Evolutionary conservation across 257 asterid species (phyloP).

Genomic region (Solanum clarkiae): DNA sequence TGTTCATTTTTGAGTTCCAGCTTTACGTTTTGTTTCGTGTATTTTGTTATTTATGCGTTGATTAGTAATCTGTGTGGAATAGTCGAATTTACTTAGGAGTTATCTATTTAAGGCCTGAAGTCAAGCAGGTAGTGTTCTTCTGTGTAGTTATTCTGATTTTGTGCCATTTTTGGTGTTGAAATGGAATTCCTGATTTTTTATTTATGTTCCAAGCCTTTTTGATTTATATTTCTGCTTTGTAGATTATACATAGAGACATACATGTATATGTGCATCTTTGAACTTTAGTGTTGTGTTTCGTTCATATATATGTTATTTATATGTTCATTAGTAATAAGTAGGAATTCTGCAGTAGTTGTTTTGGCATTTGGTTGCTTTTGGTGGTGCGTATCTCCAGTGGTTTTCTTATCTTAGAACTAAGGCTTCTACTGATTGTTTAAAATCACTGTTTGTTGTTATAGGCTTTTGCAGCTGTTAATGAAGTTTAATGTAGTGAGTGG

Average conservation of each 20-base stretch:
- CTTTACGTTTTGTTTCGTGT: not conserved
- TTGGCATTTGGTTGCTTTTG: not conserved
- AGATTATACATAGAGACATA: not conserved
- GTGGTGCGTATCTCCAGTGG: not conserved
- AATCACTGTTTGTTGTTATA: not conserved
- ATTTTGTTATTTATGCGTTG: not conserved
- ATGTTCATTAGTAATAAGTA: not conserved
- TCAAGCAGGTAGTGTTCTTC: slow-evolving; percentile 44
- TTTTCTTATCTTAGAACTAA: not conserved
- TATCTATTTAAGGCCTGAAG: slow-evolving; percentile 25
- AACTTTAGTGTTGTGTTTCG: not conserved
- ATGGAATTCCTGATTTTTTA: not conserved
- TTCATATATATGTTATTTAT: not conserved
- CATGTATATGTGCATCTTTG: not conserved
- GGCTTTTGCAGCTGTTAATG: not conserved
- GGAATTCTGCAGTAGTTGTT: not conserved
- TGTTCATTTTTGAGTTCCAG: not conserved
- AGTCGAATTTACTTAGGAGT: no score
- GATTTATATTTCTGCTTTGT: not conserved
- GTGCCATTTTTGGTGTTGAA: not conserved
- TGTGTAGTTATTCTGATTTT: not conserved
- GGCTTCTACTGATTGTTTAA: not conserved
- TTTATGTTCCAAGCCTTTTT: not conserved
- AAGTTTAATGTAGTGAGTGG: not conserved
- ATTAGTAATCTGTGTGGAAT: not conserved